Conservation (phyloP, 2,329 filamentous ascomycete species). For the Hortaea sp. region DNA sequence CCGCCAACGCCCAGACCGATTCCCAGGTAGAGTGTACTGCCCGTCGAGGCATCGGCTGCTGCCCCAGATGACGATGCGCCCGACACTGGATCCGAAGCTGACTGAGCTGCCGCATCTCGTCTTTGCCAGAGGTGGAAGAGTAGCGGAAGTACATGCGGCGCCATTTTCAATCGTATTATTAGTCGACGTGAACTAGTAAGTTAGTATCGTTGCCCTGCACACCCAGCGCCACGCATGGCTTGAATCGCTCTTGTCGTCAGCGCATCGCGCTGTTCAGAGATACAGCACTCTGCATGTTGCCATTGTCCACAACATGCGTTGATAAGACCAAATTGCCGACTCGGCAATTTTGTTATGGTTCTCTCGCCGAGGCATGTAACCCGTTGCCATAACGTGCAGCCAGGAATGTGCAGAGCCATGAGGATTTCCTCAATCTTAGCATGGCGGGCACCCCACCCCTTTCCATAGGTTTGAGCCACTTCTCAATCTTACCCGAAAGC, state of each 20-base stretch:
- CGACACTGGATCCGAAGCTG: slow-evolving; percentile 6
- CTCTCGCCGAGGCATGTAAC: slow-evolving; percentile 18
- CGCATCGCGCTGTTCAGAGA: too few species aligned
- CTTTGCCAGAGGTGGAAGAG: not conserved
- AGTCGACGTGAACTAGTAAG: not conserved
- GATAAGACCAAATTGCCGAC: too few species aligned
- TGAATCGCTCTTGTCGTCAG: not conserved
- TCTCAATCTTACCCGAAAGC: too few species aligned
- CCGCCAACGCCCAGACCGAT: slow-evolving; percentile 21
- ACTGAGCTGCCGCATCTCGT: slow-evolving; percentile 1
- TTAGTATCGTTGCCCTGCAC: too few species aligned
- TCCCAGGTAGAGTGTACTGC: slow-evolving; percentile 12
- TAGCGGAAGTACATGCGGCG: not conserved
- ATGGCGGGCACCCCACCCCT: too few species aligned
- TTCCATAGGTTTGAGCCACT: too few species aligned
- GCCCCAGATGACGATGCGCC: not conserved
- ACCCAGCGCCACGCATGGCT: not conserved
- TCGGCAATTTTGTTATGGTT: slow-evolving; percentile 17
- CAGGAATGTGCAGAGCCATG: slow-evolving; percentile 22
- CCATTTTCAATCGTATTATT: not conserved
- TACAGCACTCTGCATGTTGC: too few species aligned
- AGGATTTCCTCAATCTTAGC: too few species aligned
- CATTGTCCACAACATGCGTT: too few species aligned
- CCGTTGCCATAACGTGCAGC: slow-evolving; percentile 26
- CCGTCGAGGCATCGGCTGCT: slow-evolving; percentile 5